A percentile compares a stretch with the other conserved stretches of the same genome.
These are phyloP conservation scores for Austroboletus rostrupii DNA, from an alignment of 1,284 basidiomycete species.

Conservation along the genomic window DNA sequence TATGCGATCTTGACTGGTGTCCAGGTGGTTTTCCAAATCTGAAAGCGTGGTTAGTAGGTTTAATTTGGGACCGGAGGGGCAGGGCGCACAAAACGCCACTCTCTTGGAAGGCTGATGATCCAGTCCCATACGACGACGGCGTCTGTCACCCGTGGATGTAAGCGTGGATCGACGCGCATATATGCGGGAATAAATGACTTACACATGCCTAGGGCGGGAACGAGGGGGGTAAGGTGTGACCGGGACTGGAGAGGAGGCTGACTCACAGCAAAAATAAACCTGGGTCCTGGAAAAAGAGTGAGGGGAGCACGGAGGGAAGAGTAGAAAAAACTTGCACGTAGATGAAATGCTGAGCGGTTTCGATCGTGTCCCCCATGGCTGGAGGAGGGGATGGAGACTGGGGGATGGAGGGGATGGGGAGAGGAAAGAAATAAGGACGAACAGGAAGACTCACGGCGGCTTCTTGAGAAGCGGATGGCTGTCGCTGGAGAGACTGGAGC, in stretches of 20 bases:
- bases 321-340: conserved; percentile 41
- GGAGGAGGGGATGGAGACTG: conserved; percentile 3
- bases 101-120: conserved; percentile 68
- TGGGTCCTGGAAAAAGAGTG: conserved; percentile 47
- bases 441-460: conserved; percentile 15
- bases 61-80: conserved; percentile 8
- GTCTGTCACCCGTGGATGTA: conserved; percentile 42
- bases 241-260: background rate
- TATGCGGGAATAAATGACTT: conserved; percentile 30
- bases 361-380: conserved; percentile 38
- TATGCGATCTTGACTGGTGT: conserved; percentile 76
- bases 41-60: conserved; percentile 2
- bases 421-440: conserved; percentile 24
- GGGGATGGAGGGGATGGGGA: conserved; percentile 5
- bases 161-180: conserved; percentile 4
- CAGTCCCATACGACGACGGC: conserved; percentile 80
- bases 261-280: conserved; percentile 78
- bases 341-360: conserved; percentile 46
- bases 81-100: conserved; percentile 64
- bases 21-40: conserved; percentile 80
- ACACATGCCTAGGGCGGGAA: conserved; percentile 64
- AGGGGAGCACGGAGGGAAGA: conserved; percentile 2
- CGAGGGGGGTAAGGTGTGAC: background rate
- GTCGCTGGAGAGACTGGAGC: conserved; percentile 14
- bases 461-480: conserved; percentile 29